Percentiles rank a stretch among this genome's conserved stretches.
These are phyloP conservation scores for Trypanosoma conorhini DNA, from an alignment of 208 protist species.

Conservation along the genomic window DNA sequence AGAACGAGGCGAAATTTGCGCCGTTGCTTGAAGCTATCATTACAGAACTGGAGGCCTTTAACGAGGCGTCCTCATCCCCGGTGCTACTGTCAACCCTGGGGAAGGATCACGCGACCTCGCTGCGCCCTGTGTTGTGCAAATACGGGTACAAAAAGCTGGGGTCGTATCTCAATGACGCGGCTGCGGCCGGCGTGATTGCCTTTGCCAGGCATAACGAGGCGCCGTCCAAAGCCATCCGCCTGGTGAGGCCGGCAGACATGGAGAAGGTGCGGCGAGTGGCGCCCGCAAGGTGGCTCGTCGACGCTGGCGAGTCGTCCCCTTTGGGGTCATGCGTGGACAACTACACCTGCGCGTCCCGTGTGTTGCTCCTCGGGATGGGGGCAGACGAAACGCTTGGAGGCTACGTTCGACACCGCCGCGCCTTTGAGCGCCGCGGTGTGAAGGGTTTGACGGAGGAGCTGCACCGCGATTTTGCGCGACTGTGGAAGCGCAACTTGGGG, in stretches of 20 bases:
- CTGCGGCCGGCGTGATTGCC: constrained; percentile 53
- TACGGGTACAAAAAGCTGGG: constrained; percentile 84
- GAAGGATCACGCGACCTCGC: constrained; percentile 76
- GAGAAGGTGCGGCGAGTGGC: constrained; percentile 44
- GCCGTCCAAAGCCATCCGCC: constrained; percentile 72
- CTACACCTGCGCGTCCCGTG: constrained; percentile 66
- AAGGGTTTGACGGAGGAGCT: constrained; percentile 79
- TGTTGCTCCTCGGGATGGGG: constrained; percentile 94
- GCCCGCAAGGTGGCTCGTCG: constrained; percentile 58
- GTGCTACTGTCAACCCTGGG: constrained; percentile 88
- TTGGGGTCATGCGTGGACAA: constrained; percentile 32
- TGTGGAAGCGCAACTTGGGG: constrained; percentile 95
- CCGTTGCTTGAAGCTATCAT: constrained; percentile 73
- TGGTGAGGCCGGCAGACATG: constrained; percentile 55
- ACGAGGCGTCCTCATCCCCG: constrained; percentile 36
- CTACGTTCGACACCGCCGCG: constrained; percentile 93
- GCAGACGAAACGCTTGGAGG: constrained; percentile 97
- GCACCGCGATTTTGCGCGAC: constrained; percentile 83
- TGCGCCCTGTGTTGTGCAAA: constrained; percentile 51
- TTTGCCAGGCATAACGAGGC: constrained; percentile 53
- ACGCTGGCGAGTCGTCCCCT: constrained; percentile 18
- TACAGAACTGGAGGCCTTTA: constrained; percentile 51
- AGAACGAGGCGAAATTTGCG: constrained; percentile 31
- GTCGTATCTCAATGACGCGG: constrained; percentile 75
- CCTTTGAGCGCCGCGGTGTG: constrained; percentile 68